A percentile compares a stretch with the other conserved stretches of the same genome.
These are phyloP conservation scores for Hanseniaspora sp. DNA, from an alignment of 1,139 yeast genomes.

Conservation along the genomic window DNA sequence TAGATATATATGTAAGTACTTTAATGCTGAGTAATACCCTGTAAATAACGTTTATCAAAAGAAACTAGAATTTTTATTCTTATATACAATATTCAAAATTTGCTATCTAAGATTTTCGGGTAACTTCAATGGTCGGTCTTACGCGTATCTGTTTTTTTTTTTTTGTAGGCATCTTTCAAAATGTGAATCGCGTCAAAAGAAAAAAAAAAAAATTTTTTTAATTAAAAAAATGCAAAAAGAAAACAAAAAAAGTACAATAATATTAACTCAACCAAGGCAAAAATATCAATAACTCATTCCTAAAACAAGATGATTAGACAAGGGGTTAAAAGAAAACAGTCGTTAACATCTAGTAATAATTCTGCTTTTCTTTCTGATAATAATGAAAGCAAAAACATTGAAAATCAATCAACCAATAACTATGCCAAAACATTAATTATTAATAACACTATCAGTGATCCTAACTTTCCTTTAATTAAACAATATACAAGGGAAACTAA, in stretches of 20 bases:
- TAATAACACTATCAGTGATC: constrained; percentile 6
- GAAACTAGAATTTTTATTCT: too few species aligned
- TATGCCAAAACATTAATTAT: constrained; percentile 6
- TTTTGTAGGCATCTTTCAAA: not conserved
- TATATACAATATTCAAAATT: too few species aligned
- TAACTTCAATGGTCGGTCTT: too few species aligned
- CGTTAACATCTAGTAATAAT: not conserved
- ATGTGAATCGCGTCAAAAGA: not conserved
- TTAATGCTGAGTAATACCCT: too few species aligned
- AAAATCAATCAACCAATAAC: not conserved
- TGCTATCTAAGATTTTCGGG: too few species aligned
- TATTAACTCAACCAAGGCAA: not conserved
- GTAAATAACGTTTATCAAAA: too few species aligned
- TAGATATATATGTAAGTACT: too few species aligned
- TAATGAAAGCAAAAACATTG: not conserved
- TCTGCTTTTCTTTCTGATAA: not conserved
- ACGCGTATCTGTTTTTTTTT: too few species aligned
- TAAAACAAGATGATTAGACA: constrained; percentile 9
- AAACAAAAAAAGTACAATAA: not conserved
- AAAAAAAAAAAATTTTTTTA: too few species aligned
- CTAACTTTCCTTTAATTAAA: constrained; percentile 9
- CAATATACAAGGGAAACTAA: constrained; percentile 8
- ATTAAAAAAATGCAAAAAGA: too few species aligned
- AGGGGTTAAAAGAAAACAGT: constrained; percentile 12
- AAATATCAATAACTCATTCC: not conserved